Evolutionary conservation across 2,329 filamentous ascomycete genomes (phyloP), one percentile per base, ranked within the genome.

Genomic region (Sporothrix mexicana): DNA sequence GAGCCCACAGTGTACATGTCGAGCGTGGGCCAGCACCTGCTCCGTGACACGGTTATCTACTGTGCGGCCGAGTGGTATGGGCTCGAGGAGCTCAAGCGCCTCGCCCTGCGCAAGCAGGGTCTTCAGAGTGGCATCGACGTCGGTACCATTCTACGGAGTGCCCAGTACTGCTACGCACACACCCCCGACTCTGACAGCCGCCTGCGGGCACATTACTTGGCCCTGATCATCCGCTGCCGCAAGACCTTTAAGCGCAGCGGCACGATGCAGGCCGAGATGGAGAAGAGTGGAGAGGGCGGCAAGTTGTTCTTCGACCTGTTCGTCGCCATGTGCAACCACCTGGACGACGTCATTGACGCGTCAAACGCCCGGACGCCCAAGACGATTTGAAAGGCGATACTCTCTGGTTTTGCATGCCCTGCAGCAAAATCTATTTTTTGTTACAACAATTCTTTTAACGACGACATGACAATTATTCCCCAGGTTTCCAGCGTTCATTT

Each of bases 211-310:
- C 94, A 97, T 86, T 98, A 97, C 87, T 91, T 98, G 82, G 94
- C 95, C 82, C 90, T 98, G 84, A 97, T 98, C 84, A 97, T 98
- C 87, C 92, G 95, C 86, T 95, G 93, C 88, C 93, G 95, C 83
- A 94, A 94, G 87, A 97, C 94, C 80, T 98, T 98, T 84, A 98
- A 97, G 91, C 91, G 93, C 84, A 97, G 94, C 86, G 95, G 95
- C 84, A 98, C 95, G 83, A 97, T 98, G 94, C 95, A 98, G 88
- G 92, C 93, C 86, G 95, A 98, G 87, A 98, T 98, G 95, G 93
- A 97, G 87, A 90, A 90, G 83, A 94, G 95, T 82, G 94, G 85
- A 77, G 79, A 79, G 77, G 79, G 88, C 80, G 88, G 90, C 84
- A 95, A 95, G 88, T 88, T 98, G 85, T 98, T 96, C 88, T 98